Percentiles rank a stretch among this genome's conserved stretches.
phyloP scores from a whole-genome alignment of 2,329 filamentous ascomycete genomes.

The Monilinia fructicola region DNA sequence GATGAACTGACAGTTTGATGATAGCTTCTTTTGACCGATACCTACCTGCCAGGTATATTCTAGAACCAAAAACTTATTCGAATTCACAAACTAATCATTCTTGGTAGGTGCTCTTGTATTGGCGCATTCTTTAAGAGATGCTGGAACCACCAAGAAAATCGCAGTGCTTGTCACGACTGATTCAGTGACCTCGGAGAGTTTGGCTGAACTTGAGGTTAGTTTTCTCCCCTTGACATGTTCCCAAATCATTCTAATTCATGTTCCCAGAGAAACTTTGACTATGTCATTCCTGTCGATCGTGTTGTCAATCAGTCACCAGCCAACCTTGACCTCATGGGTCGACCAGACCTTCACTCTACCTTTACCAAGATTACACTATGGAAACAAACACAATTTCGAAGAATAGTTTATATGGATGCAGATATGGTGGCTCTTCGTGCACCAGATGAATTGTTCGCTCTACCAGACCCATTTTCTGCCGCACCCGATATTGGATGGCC shows the following conservation, averaged over 20 bases:
- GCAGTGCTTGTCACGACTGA: conserved; percentile 82
- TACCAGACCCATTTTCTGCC: conserved; percentile 61
- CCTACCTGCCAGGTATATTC: conserved; percentile 80
- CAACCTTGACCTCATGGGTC: conserved; percentile 90
- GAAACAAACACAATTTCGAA: conserved; percentile 85
- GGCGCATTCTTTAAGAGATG: conserved; percentile 91
- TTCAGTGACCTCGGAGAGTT: conserved; percentile 69
- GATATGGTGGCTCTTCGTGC: conserved; percentile 89
- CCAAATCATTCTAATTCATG: conserved; percentile 26
- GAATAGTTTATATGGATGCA: conserved; percentile 92
- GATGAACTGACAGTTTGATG: conserved; percentile 25
- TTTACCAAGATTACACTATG: conserved; percentile 97
- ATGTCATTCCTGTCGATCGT: conserved; percentile 79
- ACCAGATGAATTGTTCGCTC: conserved; percentile 85
- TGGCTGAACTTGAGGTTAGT: conserved; percentile 74
- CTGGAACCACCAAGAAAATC: conserved; percentile 80
- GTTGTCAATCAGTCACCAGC: conserved; percentile 74
- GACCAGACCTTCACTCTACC: conserved; percentile 82
- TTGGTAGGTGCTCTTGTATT: conserved; percentile 81
- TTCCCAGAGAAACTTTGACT: conserved; percentile 77
- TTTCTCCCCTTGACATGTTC: background rate
- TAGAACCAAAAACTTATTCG: conserved; percentile 22
- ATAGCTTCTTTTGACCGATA: conserved; percentile 88
- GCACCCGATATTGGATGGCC: conserved; percentile 97
- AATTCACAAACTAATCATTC: conserved; percentile 32